Evolutionary conservation across 2,329 filamentous ascomycete species (phyloP).

Genomic region (Lecanicillium sp.): DNA sequence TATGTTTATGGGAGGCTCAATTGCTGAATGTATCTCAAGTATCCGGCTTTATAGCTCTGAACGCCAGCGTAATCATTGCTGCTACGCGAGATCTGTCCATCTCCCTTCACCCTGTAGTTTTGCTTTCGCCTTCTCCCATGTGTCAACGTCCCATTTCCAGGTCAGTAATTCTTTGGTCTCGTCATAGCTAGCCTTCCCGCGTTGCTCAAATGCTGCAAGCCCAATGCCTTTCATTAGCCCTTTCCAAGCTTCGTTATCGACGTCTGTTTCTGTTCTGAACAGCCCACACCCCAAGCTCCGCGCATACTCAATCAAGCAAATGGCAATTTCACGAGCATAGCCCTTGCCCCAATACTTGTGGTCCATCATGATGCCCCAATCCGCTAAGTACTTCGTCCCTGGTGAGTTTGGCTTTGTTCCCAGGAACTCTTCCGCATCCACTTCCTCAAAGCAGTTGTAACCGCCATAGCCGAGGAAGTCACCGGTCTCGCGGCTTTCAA

Average conservation of each 20-base stretch:
- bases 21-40: neutral
- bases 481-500: constrained; percentile 10
- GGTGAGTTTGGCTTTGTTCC: neutral
- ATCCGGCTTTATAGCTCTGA: neutral
- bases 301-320: constrained; percentile 14
- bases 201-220: constrained; percentile 5
- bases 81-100: constrained; percentile 9
- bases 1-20: neutral
- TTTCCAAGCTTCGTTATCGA: constrained; percentile 9
- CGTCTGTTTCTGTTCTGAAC: constrained; percentile 14
- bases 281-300: constrained; percentile 10
- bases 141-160: constrained; percentile 6
- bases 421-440: neutral
- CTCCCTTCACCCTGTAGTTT: constrained; percentile 7
- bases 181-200: constrained; percentile 7
- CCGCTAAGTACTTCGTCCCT: constrained; percentile 7
- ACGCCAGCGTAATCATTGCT: neutral
- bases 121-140: constrained; percentile 11
- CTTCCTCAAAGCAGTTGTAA: constrained; percentile 11
- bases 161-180: constrained; percentile 6
- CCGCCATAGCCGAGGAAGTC: constrained; percentile 12
- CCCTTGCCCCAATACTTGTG: constrained; percentile 13
- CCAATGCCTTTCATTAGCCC: constrained; percentile 9
- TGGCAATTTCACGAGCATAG: constrained; percentile 14
- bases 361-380: constrained; percentile 16